A percentile compares a stretch with the other conserved stretches of the same genome.
Evolutionary conservation across 805 yeast genomes (phyloP).

Genomic region (Candida dajiaensis): DNA sequence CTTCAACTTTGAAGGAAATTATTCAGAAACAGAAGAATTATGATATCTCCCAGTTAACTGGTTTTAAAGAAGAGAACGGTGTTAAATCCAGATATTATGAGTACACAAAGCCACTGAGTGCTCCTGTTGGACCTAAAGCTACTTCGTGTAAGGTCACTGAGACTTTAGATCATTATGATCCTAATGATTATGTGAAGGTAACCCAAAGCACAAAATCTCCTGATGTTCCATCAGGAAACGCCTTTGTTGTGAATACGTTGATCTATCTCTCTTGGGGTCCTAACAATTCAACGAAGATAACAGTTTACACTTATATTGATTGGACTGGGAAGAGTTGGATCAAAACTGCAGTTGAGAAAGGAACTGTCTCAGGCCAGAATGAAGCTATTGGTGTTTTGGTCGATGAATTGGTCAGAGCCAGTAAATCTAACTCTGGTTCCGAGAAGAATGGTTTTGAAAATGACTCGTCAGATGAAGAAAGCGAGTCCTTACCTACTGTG

Average conservation of each 20-base stretch:
- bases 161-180: slow-evolving; percentile 45
- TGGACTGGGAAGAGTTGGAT: slow-evolving; percentile 81
- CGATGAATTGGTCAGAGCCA: slow-evolving; percentile 31
- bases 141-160: slow-evolving; percentile 63
- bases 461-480: slow-evolving; percentile 14
- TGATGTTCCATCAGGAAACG: slow-evolving; percentile 76
- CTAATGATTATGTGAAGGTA: slow-evolving; percentile 40
- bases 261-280: slow-evolving; percentile 59
- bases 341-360: slow-evolving; percentile 69
- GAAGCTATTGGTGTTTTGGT: slow-evolving; percentile 46
- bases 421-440: background rate
- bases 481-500: slow-evolving; percentile 23
- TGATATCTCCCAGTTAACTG: slow-evolving; percentile 46
- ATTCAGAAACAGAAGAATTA: slow-evolving; percentile 59
- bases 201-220: slow-evolving; percentile 63
- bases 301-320: slow-evolving; percentile 49
- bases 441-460: slow-evolving; percentile 13
- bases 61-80: slow-evolving; percentile 28
- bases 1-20: slow-evolving; percentile 36
- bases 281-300: slow-evolving; percentile 45
- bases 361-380: slow-evolving; percentile 67
- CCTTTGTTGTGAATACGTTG: slow-evolving; percentile 57
- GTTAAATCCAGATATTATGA: slow-evolving; percentile 40
- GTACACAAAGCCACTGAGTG: slow-evolving; percentile 59
- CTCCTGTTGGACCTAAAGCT: slow-evolving; percentile 72